Evolutionary conservation across 2,329 filamentous ascomycete species (phyloP), one percentile per base, ranked within the genome.

Genomic region (Diplocarpon rosae): DNA sequence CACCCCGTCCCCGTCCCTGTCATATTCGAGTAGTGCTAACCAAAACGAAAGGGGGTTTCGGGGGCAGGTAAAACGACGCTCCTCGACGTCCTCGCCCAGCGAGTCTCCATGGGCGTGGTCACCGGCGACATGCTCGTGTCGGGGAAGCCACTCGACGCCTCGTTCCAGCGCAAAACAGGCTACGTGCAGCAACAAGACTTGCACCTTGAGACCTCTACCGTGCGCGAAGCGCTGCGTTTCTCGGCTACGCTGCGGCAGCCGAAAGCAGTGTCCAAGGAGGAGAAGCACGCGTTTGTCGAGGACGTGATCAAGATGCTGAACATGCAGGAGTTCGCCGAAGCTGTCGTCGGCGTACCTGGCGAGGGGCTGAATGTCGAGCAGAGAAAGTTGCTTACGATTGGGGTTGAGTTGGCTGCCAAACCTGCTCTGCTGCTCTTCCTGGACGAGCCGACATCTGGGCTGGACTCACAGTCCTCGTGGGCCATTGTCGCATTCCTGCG

Each of bases 141-240:
- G 3, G 59, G 58, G 1, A 55, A 56, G 28, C 51, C 52, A 2
- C 48, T 54, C 2, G 52, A 57, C 38, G 71, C 73, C 34, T 88
- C 83, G 1, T 95, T 95, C 73, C 88, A 94, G 63, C 82, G 88
- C 51, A 92, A 90, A 66, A 93, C 86, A 0, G 89, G 88, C 29
- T 95, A 95, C 55, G 88, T 90, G 32, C 86, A 95, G 60, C 89
- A 95, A 62, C 87, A 94, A 62, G 89, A 95, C 73, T 72, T 95
- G 3, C 89, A 95, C 62, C 70, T 94, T 31, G 73, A 82, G 41
- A 94, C 87, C 0, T 79, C 81, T 0, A 95, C 89, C 1, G 88
- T 95, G 27, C 81, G 89, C 12, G 56, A 95, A 65, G 87, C 88
- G 8, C 72, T 96, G 29, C 78, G 78, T 56, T 95, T 95, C 65